phyloP scores from a whole-genome alignment of 495 filamentous ascomycete species.

The Oidiodendron maius region DNA sequence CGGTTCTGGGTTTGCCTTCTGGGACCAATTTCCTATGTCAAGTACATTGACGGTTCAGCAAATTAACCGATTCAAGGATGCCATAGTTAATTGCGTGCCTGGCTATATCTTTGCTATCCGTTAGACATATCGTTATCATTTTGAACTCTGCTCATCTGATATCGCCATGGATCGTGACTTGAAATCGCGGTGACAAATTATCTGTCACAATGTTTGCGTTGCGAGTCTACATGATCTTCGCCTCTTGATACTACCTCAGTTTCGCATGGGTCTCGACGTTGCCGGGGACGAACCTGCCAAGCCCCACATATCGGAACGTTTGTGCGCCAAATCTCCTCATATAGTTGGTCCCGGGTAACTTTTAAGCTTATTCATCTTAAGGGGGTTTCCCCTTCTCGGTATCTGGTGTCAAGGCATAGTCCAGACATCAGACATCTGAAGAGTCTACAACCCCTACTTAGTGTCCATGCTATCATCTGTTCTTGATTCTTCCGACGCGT shows the following conservation, averaged over 20 bases:
- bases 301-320: slow-evolving; percentile 1
- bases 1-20: too few species aligned
- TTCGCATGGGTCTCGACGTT: slow-evolving; percentile 19
- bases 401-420: slow-evolving; percentile 10
- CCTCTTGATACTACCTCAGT: slow-evolving; percentile 18
- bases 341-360: slow-evolving; percentile 8
- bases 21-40: too few species aligned
- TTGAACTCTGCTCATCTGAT: slow-evolving; percentile 11
- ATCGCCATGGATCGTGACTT: slow-evolving; percentile 2
- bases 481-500: not conserved
- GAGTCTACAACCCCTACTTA: slow-evolving; percentile 1
- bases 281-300: slow-evolving; percentile 10
- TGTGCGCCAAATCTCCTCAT: not conserved
- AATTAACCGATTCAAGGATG: too few species aligned
- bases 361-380: slow-evolving; percentile 9
- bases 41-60: too few species aligned
- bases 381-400: slow-evolving; percentile 12
- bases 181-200: not conserved
- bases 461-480: slow-evolving; percentile 3
- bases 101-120: too few species aligned
- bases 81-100: too few species aligned
- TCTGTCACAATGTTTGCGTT: slow-evolving; percentile 18
- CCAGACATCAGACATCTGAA: slow-evolving; percentile 15
- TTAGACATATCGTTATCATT: too few species aligned
- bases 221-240: slow-evolving; percentile 2